These are phyloP conservation scores for Alisma plantagoaquatica DNA, from an alignment of 106 monocot genomes.

Conservation along the genomic window DNA sequence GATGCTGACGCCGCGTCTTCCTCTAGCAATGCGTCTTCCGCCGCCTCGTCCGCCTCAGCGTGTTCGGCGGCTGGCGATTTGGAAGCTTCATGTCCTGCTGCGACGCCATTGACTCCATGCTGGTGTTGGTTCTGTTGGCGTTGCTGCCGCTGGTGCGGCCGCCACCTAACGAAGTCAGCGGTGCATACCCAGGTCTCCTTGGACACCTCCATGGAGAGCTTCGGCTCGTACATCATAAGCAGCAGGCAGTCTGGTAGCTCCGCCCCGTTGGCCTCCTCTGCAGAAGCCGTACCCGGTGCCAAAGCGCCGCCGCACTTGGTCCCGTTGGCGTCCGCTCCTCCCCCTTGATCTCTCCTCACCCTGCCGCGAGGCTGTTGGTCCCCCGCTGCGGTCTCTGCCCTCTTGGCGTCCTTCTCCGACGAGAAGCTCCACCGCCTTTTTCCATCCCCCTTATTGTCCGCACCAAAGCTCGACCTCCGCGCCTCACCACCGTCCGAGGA, in stretches of 20 bases:
- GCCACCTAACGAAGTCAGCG: constrained; percentile 72
- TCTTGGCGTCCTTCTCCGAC: constrained; percentile 34
- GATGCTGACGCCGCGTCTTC: not conserved
- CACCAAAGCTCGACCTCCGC: constrained; percentile 27
- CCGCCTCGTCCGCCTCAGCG: not conserved
- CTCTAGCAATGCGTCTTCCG: not conserved
- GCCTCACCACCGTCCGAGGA: constrained; percentile 8
- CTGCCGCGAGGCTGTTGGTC: too few relatives aligned
- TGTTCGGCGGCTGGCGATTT: not conserved
- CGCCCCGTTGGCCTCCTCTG: constrained; percentile 13
- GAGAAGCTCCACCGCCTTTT: constrained; percentile 62
- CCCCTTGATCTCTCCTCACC: too few relatives aligned
- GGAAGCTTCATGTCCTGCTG: not conserved
- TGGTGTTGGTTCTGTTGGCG: constrained; percentile 1
- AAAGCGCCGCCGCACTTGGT: too few relatives aligned
- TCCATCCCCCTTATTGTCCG: constrained; percentile 27
- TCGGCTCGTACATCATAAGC: constrained; percentile 97
- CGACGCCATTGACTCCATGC: not conserved
- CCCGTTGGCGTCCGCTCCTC: too few relatives aligned
- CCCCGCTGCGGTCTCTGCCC: constrained; percentile 14
- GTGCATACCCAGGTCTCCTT: constrained; percentile 95
- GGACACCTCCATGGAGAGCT: constrained; percentile 97
- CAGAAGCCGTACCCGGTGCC: too few relatives aligned
- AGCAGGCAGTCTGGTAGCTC: constrained; percentile 84
- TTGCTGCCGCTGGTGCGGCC: constrained; percentile 25